These are phyloP conservation scores for Stachybotrys chartarum DNA, from an alignment of 2,329 filamentous ascomycete species.

Conservation along the genomic window DNA sequence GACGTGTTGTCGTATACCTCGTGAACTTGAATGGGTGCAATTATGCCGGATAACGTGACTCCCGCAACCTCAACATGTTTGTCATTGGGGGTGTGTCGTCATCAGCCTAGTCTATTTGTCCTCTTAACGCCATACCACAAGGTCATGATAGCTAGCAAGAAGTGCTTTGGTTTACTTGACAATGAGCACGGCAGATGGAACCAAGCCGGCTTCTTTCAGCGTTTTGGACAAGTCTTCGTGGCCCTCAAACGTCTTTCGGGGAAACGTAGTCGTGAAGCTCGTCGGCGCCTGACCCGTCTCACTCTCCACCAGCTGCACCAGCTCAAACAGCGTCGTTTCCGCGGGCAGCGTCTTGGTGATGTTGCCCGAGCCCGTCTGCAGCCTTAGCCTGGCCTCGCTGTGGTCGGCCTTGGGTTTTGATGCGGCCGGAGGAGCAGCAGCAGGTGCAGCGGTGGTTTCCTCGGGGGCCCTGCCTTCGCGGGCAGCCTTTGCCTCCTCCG, in stretches of 20 bases:
- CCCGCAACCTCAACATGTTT: no score
- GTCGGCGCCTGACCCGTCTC: slow-evolving; percentile 65
- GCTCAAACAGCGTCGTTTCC: slow-evolving; percentile 87
- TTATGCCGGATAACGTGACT: no score
- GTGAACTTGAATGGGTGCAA: no score
- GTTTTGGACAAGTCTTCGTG: slow-evolving; percentile 77
- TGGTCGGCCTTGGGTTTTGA: slow-evolving; percentile 63
- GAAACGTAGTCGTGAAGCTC: slow-evolving; percentile 82
- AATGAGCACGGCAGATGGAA: slow-evolving; percentile 85
- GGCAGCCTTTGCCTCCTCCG: slow-evolving; percentile 76
- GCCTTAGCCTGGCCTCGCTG: slow-evolving; percentile 70
- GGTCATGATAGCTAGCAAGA: slow-evolving; percentile 1
- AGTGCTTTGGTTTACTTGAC: slow-evolving; percentile 41
- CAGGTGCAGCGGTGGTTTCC: slow-evolving; percentile 28
- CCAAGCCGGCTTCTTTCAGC: slow-evolving; percentile 82
- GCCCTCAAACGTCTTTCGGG: slow-evolving; percentile 69
- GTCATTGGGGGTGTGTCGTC: not conserved
- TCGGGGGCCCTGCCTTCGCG: slow-evolving; percentile 65
- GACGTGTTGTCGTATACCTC: no score
- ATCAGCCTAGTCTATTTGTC: not conserved
- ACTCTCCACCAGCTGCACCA: slow-evolving; percentile 66
- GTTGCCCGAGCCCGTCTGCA: slow-evolving; percentile 69
- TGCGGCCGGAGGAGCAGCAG: slow-evolving; percentile 39
- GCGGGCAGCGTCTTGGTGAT: slow-evolving; percentile 83
- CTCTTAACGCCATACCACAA: slow-evolving; percentile 12